phyloP scores from a whole-genome alignment of 352 stramenopile species.

The Phytophthora tubulina region DNA sequence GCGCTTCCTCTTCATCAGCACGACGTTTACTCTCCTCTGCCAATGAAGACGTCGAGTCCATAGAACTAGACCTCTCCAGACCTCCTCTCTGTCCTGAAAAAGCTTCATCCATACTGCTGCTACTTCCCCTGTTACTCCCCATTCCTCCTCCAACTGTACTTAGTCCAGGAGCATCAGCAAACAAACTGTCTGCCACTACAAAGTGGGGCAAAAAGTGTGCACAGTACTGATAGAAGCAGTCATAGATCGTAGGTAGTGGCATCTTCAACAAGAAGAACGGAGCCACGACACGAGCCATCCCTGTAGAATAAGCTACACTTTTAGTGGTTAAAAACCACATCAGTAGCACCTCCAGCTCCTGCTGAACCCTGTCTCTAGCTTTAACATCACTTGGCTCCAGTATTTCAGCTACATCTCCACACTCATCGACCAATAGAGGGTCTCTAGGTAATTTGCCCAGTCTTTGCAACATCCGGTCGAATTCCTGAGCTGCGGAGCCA shows the following conservation, averaged over 20 bases:
- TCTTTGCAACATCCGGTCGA: conserved; percentile 74
- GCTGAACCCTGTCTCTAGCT: conserved; percentile 51
- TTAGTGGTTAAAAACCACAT: conserved; percentile 89
- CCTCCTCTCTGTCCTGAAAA: conserved; percentile 7
- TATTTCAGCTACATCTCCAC: conserved; percentile 52
- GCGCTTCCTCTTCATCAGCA: conserved; percentile 46
- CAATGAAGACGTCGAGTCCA: conserved; percentile 50
- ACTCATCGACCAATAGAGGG: conserved; percentile 68
- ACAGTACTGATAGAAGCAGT: conserved; percentile 90
- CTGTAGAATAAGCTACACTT: conserved; percentile 72
- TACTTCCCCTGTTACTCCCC: conserved; percentile 37
- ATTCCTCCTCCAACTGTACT: neutral
- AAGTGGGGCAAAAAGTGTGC: conserved; percentile 78
- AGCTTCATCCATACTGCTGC: conserved; percentile 44
- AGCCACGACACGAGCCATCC: conserved; percentile 81
- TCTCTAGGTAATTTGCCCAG: conserved; percentile 74
- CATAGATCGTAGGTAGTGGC: conserved; percentile 81
- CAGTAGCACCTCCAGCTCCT: conserved; percentile 77
- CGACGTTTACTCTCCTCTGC: conserved; percentile 39
- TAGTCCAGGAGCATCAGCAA: conserved; percentile 28
- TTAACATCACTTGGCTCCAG: conserved; percentile 37
- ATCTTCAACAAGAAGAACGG: conserved; percentile 80
- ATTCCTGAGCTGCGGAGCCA: conserved; percentile 71
- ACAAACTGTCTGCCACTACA: conserved; percentile 58
- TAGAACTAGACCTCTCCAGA: conserved; percentile 43